Evolutionary conservation across 805 yeast genomes (phyloP).

Genomic region (Barnettozyma pratensis): DNA sequence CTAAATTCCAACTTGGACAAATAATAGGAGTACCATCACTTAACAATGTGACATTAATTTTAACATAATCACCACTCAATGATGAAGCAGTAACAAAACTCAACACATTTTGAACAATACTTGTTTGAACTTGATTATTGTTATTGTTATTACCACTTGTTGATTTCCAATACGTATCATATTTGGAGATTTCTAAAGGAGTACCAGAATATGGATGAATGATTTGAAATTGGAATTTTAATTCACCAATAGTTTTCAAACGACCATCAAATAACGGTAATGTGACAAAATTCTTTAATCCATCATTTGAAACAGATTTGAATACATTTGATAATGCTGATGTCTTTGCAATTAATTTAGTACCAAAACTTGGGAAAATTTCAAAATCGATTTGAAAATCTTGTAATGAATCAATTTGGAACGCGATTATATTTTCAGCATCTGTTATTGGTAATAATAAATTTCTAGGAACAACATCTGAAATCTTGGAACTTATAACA

Average conservation of each 20-base stretch:
- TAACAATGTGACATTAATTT: conserved; percentile 63
- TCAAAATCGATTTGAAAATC: conserved; percentile 81
- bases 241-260: conserved; percentile 74
- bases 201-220: conserved; percentile 85
- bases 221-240: conserved; percentile 72
- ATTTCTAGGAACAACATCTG: conserved; percentile 86
- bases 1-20: conserved; percentile 60
- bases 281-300: conserved; percentile 34
- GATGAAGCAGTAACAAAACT: conserved; percentile 91
- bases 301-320: conserved; percentile 28
- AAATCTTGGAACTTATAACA: conserved; percentile 68
- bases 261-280: conserved; percentile 81
- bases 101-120: conserved; percentile 31
- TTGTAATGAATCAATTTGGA: conserved; percentile 76
- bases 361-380: conserved; percentile 91
- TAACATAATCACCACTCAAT: conserved; percentile 71
- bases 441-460: conserved; percentile 63
- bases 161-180: conserved; percentile 96
- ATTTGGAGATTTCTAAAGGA: conserved; percentile 83
- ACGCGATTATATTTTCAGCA: conserved; percentile 61
- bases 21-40: conserved; percentile 85
- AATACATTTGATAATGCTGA: conserved; percentile 63
- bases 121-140: conserved; percentile 2
- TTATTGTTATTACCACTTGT: conserved; percentile 45
- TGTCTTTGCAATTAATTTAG: conserved; percentile 84